Evolutionary conservation across 305 asterid genomes (phyloP), one percentile per base, ranked within the genome.

Genomic region (Fraxinus velutina): DNA sequence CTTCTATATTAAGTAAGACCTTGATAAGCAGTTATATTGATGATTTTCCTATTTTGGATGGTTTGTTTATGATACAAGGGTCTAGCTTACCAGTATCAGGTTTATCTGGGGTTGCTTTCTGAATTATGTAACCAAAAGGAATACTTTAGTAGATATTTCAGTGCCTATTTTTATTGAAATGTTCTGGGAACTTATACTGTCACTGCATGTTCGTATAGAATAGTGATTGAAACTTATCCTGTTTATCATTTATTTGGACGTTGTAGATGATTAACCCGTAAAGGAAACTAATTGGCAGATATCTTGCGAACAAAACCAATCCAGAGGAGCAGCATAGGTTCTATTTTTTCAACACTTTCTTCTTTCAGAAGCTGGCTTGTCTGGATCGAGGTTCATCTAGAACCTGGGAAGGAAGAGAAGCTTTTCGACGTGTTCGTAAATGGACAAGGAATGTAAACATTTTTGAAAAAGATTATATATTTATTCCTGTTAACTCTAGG

Each of bases 401-500:
- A 83, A 83, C 84, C 70, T 73, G 86, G 80, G 92, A 90, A 83
- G 95, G 88, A 71, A 84, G 88, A 78, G 87, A 86, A 77, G 89
- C 97, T 86, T 94, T 92, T 89, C 92, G 81, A 82, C 89, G 89
- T 83, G 91, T 94, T 86, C 91, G 82, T 80, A 96, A 93, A 89
- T 96, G 99, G 99, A 93, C 99, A 57, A 89, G 87, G 86, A 92
- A 88, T 84, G 90, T 96, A 30, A 77, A 96, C 82, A 85, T 96
- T 70, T 96, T 94, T 87, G 90, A 86, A 80, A 96, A 90, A 78
- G 97, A 93, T 82, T 94, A 83, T 89, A 78, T 96, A 82, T 91
- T 96, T 79, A 85, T 96, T 87, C 99, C 99, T 60, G 91, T 96
- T 75, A 96, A 94, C 88, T 90, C 86, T 91, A 94, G 99, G 99